phyloP scores from a whole-genome alignment of 2,329 filamentous ascomycete genomes.

The Reticulascus tulasneorum region DNA sequence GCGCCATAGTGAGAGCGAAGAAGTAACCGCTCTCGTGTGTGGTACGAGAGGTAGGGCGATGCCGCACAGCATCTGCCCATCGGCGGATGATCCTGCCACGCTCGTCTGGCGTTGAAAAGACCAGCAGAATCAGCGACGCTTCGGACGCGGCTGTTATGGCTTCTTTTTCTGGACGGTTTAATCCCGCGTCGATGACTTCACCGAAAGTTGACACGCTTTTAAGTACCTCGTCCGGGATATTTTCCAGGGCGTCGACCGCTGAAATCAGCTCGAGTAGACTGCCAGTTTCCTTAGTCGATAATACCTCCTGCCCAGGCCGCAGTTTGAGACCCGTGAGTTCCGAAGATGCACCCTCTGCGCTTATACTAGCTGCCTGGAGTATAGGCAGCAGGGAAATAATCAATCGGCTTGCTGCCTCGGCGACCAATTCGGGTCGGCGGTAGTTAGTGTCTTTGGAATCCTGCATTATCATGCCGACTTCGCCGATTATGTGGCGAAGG shows the following conservation, averaged over 20 bases:
- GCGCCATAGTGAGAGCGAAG: conserved; percentile 47
- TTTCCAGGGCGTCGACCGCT: conserved; percentile 6
- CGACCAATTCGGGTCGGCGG: conserved; percentile 61
- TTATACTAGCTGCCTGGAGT: conserved; percentile 33
- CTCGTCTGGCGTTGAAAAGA: conserved; percentile 34
- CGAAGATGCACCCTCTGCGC: too few species aligned
- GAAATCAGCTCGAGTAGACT: conserved; percentile 3
- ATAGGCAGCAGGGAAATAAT: conserved; percentile 49
- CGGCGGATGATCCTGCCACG: conserved; percentile 35
- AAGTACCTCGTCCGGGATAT: conserved; percentile 11
- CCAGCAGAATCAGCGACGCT: conserved; percentile 46
- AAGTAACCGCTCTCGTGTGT: conserved; percentile 48
- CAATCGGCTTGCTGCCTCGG: conserved; percentile 57
- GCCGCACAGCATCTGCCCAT: conserved; percentile 43
- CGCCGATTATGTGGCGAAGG: conserved; percentile 13
- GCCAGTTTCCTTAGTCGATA: conserved; percentile 16
- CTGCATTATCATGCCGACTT: conserved; percentile 31
- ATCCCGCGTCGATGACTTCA: conserved; percentile 38
- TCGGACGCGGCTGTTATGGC: conserved; percentile 45
- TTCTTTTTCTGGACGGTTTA: conserved; percentile 47
- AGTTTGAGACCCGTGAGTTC: background rate
- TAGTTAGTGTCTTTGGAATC: conserved; percentile 39
- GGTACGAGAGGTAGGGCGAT: conserved; percentile 25
- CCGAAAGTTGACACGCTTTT: conserved; percentile 21
- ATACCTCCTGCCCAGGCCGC: conserved; percentile 7